Base-by-base conservation (phyloP, 23 red algal species). In the Gracilaria vermiculophylla region DNA sequence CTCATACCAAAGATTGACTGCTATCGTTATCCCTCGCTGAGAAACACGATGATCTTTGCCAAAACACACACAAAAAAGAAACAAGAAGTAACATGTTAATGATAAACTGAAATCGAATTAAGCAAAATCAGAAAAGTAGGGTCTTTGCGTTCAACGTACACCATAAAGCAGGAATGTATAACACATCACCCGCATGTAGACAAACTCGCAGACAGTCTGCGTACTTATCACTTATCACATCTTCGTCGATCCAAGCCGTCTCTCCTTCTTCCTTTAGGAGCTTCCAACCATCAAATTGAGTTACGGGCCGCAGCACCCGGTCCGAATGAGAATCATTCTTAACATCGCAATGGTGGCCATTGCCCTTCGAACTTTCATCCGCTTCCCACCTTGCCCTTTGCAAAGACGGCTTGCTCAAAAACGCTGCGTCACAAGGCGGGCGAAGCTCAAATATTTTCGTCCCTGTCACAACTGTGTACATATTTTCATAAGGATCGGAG, bases 1-100 rank as follows among this genome's bases (percentile, higher is more conserved):
- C 28, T 93, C 90, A 44, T 80, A 94, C 92, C 92, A 94, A 43
- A 55, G 81, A 76, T 94, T 94, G 82, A 94, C 73, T 56, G 92
- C 92, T 19, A 94, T 86, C 37, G 81, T 86, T 34, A 93, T 54
- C 33, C 80, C 91, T 28, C 31, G 9, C 53, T 88, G 80, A 82
- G 43, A 28, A 15, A 94, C 87, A 14, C 87, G 54, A 69, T 91
- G 87, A 67, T 74, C 79, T 83, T 34, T 24, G 39, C n/a, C 43
- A 16, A 9, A 14, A 41, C 7, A 39, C 55, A 2, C 15, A 40
- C 11, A 28, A 52, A 21, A 21, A n/a, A 47, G 24, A 8, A 47
- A 47, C 10, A 73, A 5, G 7, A 41, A 17, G 2, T 9, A 69
- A 42, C 34, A 69, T 21, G 64, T 73, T 42, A 73, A 13, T 28